Conservation (phyloP, 1,284 basidiomycete genomes). For the Polyporus tsugae region DNA sequence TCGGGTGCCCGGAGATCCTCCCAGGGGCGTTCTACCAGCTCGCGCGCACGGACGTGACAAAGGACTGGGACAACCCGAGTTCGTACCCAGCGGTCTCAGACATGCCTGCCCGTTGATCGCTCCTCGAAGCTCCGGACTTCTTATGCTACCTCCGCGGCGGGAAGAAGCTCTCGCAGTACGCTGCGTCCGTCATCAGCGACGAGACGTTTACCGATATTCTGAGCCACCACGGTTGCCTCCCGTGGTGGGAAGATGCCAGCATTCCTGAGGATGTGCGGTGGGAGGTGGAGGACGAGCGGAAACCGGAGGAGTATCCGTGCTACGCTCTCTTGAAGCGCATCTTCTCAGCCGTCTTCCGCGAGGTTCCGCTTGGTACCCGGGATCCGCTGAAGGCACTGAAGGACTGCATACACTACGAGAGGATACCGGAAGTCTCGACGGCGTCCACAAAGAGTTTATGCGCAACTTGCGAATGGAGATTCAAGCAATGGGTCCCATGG, state of each 20-base stretch:
- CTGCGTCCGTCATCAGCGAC: no score
- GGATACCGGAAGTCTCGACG: no score
- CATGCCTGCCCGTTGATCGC: background rate
- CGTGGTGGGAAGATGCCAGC: background rate
- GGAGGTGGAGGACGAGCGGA: background rate
- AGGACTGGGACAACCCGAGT: conserved; percentile 11
- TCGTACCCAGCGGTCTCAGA: background rate
- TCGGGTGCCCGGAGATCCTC: conserved; percentile 53
- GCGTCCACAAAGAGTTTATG: no score
- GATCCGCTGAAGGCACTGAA: no score
- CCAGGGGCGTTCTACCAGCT: conserved; percentile 73
- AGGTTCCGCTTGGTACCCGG: no score
- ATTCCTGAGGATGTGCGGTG: background rate
- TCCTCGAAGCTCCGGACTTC: background rate
- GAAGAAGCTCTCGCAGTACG: background rate
- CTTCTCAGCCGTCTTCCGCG: no score
- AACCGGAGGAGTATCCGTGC: background rate
- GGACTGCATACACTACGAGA: no score
- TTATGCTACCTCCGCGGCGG: background rate
- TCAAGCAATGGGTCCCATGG: no score
- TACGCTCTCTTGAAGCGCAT: background rate
- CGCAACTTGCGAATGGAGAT: no score
- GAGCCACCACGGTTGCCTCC: background rate
- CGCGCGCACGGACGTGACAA: conserved; percentile 18
- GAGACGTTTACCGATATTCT: background rate